Conservation (phyloP, 2,329 filamentous ascomycete species). For the Cephalotrichum gorgonifer region DNA sequence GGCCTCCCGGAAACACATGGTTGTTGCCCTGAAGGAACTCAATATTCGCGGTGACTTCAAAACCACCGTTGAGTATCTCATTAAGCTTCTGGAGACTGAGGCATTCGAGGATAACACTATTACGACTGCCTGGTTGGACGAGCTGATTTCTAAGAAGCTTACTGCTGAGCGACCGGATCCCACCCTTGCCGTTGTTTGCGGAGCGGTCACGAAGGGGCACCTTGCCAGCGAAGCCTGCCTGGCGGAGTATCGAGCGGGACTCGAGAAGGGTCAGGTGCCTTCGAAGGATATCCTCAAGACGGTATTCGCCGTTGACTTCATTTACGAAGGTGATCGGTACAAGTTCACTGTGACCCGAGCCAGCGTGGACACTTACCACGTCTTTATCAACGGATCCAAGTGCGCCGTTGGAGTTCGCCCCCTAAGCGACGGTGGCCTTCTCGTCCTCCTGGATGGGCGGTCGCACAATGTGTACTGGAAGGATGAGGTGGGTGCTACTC, state of each 20-base stretch:
- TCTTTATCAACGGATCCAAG: conserved; percentile 98
- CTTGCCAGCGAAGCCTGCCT: conserved; percentile 87
- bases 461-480: conserved; percentile 99
- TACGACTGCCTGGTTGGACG: conserved; percentile 96
- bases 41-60: conserved; percentile 99
- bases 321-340: conserved; percentile 93
- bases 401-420: conserved; percentile 87
- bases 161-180: conserved; percentile 92
- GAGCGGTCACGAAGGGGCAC: conserved; percentile 90
- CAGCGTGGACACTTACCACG: conserved; percentile 85
- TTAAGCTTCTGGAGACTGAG: conserved; percentile 96
- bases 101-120: conserved; percentile 99
- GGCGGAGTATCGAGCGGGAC: conserved; percentile 72
- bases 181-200: conserved; percentile 88
- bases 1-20: conserved; percentile 97
- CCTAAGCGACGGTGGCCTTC: conserved; percentile 84
- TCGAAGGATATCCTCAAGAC: conserved; percentile 96
- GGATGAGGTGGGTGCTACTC: conserved; percentile 92
- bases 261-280: conserved; percentile 96
- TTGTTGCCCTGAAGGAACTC: conserved; percentile 93
- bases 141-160: conserved; percentile 95
- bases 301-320: conserved; percentile 95
- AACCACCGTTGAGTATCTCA: conserved; percentile 96
- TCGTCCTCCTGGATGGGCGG: conserved; percentile 81
- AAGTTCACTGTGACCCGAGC: conserved; percentile 96